These are phyloP conservation scores for Pseudocercospora crystallina DNA, from an alignment of 2,329 filamentous ascomycete genomes.

Conservation along the genomic window DNA sequence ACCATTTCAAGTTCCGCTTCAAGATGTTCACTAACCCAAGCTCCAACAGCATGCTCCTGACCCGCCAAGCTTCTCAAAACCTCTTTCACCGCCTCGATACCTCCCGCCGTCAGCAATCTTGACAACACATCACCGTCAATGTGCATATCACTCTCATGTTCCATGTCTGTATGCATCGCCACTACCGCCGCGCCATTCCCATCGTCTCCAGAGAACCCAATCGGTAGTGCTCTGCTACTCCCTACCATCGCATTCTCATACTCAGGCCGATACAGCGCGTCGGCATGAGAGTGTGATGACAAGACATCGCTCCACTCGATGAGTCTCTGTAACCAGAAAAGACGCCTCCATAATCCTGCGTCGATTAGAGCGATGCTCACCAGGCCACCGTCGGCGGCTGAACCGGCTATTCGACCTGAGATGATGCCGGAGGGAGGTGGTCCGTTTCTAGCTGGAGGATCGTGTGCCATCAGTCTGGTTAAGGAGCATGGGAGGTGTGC, in stretches of 20 bases:
- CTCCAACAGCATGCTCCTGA: constrained; percentile 27
- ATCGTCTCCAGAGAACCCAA: constrained; percentile 22
- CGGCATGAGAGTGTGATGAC: constrained; percentile 25
- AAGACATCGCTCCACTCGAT: constrained; percentile 36
- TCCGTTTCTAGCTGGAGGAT: constrained; percentile 37
- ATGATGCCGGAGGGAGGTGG: constrained; percentile 41
- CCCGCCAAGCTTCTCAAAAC: constrained; percentile 24
- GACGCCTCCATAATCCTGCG: constrained; percentile 62
- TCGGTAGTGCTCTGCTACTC: constrained; percentile 24
- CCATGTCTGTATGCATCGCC: constrained; percentile 19
- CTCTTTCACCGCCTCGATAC: constrained; percentile 20
- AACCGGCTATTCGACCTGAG: constrained; percentile 50
- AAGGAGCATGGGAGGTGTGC: constrained; percentile 43
- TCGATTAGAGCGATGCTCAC: constrained; percentile 64
- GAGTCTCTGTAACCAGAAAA: constrained; percentile 73
- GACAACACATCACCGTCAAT: constrained; percentile 45
- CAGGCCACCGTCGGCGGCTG: constrained; percentile 53
- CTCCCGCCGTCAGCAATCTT: constrained; percentile 34
- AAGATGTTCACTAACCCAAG: constrained; percentile 35
- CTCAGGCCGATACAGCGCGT: constrained; percentile 16
- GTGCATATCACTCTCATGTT: constrained; percentile 31
- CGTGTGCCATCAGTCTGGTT: constrained; percentile 50
- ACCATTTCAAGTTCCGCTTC: constrained; percentile 27
- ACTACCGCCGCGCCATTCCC: constrained; percentile 29
- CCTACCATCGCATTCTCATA: constrained; percentile 10